Conservation (phyloP, 108 stramenopile species). For the Cylindrotheca fusiformis region DNA sequence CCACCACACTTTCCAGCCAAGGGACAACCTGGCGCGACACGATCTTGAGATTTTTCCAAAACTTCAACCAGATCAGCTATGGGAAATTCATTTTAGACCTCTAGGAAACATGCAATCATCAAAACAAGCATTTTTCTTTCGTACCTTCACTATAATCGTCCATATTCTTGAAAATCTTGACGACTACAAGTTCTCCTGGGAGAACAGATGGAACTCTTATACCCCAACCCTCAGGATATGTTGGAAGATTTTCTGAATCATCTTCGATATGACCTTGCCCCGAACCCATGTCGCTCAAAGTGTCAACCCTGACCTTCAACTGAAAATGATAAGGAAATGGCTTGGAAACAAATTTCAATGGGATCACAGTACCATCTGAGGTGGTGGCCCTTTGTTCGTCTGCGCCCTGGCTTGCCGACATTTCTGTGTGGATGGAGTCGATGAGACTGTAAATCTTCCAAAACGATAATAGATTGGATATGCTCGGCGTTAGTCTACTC, state of each 20-base stretch:
- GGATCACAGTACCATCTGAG: conserved; percentile 3
- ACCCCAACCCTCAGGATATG: conserved; percentile 62
- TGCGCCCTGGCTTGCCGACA: no score
- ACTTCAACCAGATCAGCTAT: conserved; percentile 85
- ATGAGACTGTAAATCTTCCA: no score
- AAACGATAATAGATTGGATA: no score
- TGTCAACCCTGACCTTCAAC: conserved; percentile 30
- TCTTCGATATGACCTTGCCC: conserved; percentile 23
- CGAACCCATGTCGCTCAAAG: conserved; percentile 31
- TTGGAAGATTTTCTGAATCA: conserved; percentile 3
- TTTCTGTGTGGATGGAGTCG: no score
- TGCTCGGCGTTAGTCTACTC: no score
- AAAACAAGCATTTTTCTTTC: not conserved
- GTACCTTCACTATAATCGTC: conserved; percentile 87
- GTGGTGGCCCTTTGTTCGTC: no score
- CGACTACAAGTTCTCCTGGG: conserved; percentile 82
- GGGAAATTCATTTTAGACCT: not conserved
- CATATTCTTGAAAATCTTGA: conserved; percentile 85
- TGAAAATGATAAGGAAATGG: conserved; percentile 39
- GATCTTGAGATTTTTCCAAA: conserved; percentile 65
- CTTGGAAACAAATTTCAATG: conserved; percentile 14
- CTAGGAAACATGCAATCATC: not conserved
- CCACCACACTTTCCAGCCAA: conserved; percentile 89
- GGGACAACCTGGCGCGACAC: conserved; percentile 81
- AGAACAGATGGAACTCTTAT: conserved; percentile 89